Evolutionary conservation across 1,139 yeast species (phyloP), one percentile per base, ranked within the genome.

Genomic region (Nakaseomyces kungkrabaensis): DNA sequence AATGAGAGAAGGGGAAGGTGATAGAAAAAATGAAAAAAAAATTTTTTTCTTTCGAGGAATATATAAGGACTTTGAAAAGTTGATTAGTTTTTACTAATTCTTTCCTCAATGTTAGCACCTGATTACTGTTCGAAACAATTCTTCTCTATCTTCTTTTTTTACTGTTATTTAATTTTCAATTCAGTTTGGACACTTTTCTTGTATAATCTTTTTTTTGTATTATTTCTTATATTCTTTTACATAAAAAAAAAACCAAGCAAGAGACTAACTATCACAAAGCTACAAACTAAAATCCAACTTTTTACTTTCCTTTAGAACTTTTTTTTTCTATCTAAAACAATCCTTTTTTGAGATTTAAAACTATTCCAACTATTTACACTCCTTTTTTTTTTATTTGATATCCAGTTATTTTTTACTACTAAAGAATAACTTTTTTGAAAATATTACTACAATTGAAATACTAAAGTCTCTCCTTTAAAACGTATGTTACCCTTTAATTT

Each of bases 281-380:
- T 38, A 37, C 43, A 24, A 38, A 38, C 24, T 13, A 38, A 24
- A 27, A 41, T 41, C 44, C 44, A 41, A 41, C 44, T 41, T 41
- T 27, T 41, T 41, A 41, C 44, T 41, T 41, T 41, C 44, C 44
- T 41, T 41, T 41, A 41, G 25, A 38, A 8, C 17, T 38, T 38
- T 38, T 38, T 38, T 25, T 38, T 37, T 17, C 10, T 37, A 37
- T 29, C 9, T 29, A 6, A 7, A 29, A 29, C 40, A 37, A 38
- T 37, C 40, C 26, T 37, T 37, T 17, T 17, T 37, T 5, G 24
- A 8, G 24, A 22, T 37, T 25, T 11, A 24, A 38, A 26, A 38
- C 43, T 38, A 38, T 38, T 51, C 56, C 56, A 52, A 54, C 56
- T 55, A 48, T 54, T 54, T 55, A 54, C 57, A 54, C 51, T 54